Evolutionary conservation across 352 stramenopile species (phyloP), one percentile per base, ranked within the genome.

Genomic region (Phytophthora litchii): DNA sequence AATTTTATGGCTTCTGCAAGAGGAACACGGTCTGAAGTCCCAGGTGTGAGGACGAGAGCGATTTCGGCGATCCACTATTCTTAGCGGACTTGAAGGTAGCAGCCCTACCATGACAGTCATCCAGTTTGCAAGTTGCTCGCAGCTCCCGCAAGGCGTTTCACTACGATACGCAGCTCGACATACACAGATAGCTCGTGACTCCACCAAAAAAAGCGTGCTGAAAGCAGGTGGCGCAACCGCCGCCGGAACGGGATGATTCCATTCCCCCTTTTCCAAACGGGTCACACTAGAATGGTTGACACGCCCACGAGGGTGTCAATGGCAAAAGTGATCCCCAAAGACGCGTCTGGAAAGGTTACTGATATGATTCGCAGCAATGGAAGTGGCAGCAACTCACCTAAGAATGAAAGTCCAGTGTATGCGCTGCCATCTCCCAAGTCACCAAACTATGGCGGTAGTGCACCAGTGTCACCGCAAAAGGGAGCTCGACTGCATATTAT

Each of bases 271-370:
- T 88, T 86, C 68, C 67, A 71, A n/a, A 92, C 78, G 63, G 75
- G 75, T 40, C 80, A 90, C 75, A 77, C 76, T 63, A 92, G 79
- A 77, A 90, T 90, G 80, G 81, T 68, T 48, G 78, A 92, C 69
- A 76, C 59, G 42, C 72, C 78, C 20, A 70, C 78, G 51, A 72
- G 76, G 64, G 38, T 72, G 37, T 61, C 60, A 34, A 90, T 92
- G 80, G 72, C 77, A 31, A 89, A 92, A 88, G 83, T 92, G 49
- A 83, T 89, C 37, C 80, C 80, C 3, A 88, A 86, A 65, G 67
- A 75, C 44, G 53, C 74, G 37, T 60, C 61, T 5, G 62, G 34
- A 27, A 67, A 64, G 25, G 56, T 71, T 2, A 50, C 61, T 19
- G 74, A 83, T 27, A 64, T 60, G 16, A 43, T 60, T 17, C 20